These are phyloP conservation scores for Gleditsia sinensis DNA, from an alignment of 306 rosid genomes.

Conservation along the genomic window DNA sequence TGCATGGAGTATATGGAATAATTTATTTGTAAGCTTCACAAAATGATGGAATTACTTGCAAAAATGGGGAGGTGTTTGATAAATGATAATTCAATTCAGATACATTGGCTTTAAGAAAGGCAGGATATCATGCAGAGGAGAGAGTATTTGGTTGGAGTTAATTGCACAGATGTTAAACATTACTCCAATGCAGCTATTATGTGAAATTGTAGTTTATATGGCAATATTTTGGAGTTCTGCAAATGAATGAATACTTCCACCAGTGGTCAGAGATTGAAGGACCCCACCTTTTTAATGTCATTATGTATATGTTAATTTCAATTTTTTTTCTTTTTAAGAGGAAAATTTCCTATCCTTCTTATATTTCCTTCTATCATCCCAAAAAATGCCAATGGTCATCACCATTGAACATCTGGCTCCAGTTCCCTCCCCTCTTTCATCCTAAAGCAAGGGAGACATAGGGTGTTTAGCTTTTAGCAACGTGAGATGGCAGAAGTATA, in stretches of 20 bases:
- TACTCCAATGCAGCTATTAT: neutral
- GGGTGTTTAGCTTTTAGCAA: neutral
- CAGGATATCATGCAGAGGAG: neutral
- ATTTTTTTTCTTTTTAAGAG: neutral
- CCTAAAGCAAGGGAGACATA: neutral
- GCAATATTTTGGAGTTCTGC: neutral
- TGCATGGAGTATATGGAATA: neutral
- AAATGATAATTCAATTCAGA: neutral
- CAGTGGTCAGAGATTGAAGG: neutral
- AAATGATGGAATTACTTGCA: neutral
- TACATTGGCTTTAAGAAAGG: neutral
- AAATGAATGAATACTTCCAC: neutral
- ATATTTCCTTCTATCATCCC: neutral
- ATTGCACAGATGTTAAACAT: neutral
- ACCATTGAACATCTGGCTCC: neutral
- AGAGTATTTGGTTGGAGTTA: neutral
- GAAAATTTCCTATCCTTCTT: neutral
- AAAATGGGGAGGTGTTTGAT: neutral
- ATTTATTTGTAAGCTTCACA: neutral
- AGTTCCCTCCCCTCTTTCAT: neutral
- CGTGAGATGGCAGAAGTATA: slow-evolving; percentile 9
- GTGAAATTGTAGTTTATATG: neutral
- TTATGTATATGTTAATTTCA: neutral
- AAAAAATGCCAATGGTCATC: neutral
- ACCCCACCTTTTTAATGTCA: neutral